Evolutionary conservation across 2,329 filamentous ascomycete species (phyloP), one percentile per base, ranked within the genome.

Genomic region (Trichoderma pleuroti): DNA sequence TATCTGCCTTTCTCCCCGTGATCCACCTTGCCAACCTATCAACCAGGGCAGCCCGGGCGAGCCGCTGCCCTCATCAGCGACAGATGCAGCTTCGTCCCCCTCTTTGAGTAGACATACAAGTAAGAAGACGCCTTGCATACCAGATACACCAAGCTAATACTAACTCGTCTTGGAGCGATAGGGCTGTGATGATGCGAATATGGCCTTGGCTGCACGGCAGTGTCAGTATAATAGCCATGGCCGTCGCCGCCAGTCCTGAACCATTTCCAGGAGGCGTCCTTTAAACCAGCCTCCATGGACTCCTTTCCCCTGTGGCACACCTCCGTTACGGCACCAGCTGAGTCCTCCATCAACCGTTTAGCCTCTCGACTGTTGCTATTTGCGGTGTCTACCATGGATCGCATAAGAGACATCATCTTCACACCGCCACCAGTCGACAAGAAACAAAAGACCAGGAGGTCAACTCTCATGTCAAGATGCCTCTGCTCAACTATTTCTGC

Each of bases 401-500:
- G 24, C 26, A 60, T 68, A 34, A 32, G 36, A 39, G 65, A 49
- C 3, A 46, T 68, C n/a, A 30, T 68, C 28, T 46, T 68, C 54
- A 34, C 46, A 24, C 46, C 46, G 21, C 11, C 46, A 52, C 46
- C 46, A 21, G 54, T 32, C 36, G 28, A 36, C 30, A 68, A 60
- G 26, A 60, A 69, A 32, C n/a, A 24, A 60, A 71, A 69, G 34
- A 28, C 32, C 14, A 71, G 56, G 46, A 71, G 32, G 16, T 24
- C 70, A 16, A 46, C 70, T 21, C 24, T 62, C 18, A 42, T 70
- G 14, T 49, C 70, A 62, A 32, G 52, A 42, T 72, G 70, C 42
- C 42, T 66, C 59, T 70, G 70, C 54, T 66, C 70, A n/a, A 61
- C 52, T 32, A 60, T 72, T 56, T 24, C 61, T 30, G 70, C 66